A percentile compares a stretch with the other conserved stretches of the same genome.
Conservation (phyloP, 2,329 filamentous ascomycete species). For the Penicillium sp. region DNA sequence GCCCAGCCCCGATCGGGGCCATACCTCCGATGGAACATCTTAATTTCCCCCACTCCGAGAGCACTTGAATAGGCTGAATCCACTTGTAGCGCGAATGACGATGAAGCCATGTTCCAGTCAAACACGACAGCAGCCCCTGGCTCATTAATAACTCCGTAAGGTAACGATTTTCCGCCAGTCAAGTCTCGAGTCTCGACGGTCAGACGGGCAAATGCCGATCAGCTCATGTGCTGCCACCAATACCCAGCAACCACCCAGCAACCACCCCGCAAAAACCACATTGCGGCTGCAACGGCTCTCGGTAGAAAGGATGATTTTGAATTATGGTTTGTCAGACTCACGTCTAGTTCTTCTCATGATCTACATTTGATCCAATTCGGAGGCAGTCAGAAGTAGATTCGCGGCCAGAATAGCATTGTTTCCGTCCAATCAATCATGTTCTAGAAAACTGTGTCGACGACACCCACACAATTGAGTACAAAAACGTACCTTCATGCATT, state of each 20-base stretch:
- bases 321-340: neutral
- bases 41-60: neutral
- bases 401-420: neutral
- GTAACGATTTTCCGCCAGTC: neutral
- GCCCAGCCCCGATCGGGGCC: neutral
- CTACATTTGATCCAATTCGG: neutral
- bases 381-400: neutral
- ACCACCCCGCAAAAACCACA: neutral
- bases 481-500: no score
- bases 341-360: neutral
- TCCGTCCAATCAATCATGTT: neutral
- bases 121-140: neutral
- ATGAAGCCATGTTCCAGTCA: neutral
- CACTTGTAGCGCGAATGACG: neutral
- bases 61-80: slow-evolving; percentile 6
- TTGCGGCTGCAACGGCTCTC: neutral
- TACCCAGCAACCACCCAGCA: neutral
- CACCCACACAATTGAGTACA: neutral
- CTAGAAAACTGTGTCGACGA: neutral
- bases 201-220: neutral
- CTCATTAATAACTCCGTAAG: neutral
- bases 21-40: slow-evolving; percentile 3
- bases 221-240: neutral
- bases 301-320: neutral
- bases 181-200: neutral